Evolutionary conservation across 352 stramenopile genomes (phyloP).

Genomic region (Globisporangium cylindrosporum): DNA sequence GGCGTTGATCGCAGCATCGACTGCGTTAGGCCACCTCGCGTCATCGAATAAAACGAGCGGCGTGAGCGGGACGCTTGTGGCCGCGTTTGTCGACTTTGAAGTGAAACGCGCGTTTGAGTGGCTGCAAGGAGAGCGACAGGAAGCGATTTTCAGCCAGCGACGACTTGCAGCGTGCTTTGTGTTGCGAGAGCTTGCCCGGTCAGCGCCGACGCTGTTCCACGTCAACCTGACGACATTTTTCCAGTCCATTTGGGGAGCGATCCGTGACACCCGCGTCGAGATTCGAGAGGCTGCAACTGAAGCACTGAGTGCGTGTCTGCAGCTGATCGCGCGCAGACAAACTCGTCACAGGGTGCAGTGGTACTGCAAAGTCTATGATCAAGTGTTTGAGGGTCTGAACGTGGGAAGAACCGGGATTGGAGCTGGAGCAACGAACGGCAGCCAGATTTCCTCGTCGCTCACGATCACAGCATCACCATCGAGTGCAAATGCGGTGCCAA

Average conservation of each 20-base stretch:
- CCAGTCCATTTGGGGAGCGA: constrained; percentile 87
- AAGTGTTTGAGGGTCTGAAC: constrained; percentile 82
- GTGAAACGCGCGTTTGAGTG: constrained; percentile 89
- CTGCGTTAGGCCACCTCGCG: constrained; percentile 83
- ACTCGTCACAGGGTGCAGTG: constrained; percentile 85
- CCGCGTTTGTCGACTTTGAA: constrained; percentile 92
- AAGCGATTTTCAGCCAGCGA: constrained; percentile 73
- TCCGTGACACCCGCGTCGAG: constrained; percentile 70
- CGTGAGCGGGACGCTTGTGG: constrained; percentile 82
- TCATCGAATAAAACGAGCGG: constrained; percentile 52
- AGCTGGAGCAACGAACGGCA: constrained; percentile 17
- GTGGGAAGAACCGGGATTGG: constrained; percentile 22
- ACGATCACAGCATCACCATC: constrained; percentile 5
- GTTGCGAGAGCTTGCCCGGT: constrained; percentile 80
- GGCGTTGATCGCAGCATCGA: constrained; percentile 63
- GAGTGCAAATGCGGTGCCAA: constrained; percentile 18
- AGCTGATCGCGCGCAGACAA: constrained; percentile 82
- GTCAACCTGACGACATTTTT: constrained; percentile 91
- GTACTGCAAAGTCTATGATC: constrained; percentile 92
- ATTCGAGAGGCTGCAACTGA: constrained; percentile 83
- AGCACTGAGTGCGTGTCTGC: constrained; percentile 83
- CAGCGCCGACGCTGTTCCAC: constrained; percentile 89
- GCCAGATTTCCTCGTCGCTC: constrained; percentile 18
- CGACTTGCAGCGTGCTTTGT: constrained; percentile 83
- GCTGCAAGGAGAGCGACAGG: constrained; percentile 69